A percentile compares a stretch with the other conserved stretches of the same genome.
These are phyloP conservation scores for Phyllostachys edulis DNA, from an alignment of 176 grass and related monocot species.

Conservation along the genomic window DNA sequence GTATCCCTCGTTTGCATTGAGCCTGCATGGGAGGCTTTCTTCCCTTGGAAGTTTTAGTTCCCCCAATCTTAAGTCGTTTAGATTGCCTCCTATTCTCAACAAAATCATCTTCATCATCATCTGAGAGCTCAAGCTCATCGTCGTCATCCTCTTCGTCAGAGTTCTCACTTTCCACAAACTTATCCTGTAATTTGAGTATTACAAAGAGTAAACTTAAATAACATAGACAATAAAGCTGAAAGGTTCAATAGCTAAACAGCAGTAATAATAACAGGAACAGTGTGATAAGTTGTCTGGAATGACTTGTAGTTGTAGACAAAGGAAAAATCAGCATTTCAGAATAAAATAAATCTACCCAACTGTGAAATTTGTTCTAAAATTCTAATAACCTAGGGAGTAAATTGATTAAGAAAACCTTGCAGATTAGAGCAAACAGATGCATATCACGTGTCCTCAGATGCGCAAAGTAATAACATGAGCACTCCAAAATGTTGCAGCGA, in stretches of 20 bases:
- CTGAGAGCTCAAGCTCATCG: slow-evolving; percentile 66
- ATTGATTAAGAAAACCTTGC: background rate
- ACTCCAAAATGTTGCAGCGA: slow-evolving; percentile 10
- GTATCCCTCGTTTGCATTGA: slow-evolving; percentile 54
- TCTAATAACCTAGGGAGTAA: background rate
- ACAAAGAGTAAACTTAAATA: slow-evolving; percentile 18
- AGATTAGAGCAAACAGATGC: background rate
- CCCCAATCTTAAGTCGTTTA: slow-evolving; percentile 60
- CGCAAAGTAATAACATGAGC: background rate
- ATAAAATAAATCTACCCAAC: background rate
- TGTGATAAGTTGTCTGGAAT: background rate
- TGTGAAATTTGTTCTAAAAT: background rate
- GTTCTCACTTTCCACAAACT: slow-evolving; percentile 72
- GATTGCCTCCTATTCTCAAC: slow-evolving; percentile 51
- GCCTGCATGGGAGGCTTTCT: slow-evolving; percentile 54
- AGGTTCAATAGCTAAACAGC: background rate
- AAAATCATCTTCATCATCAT: slow-evolving; percentile 79
- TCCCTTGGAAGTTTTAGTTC: slow-evolving; percentile 51
- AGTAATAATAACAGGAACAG: background rate
- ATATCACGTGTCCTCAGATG: background rate
- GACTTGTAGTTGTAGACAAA: background rate
- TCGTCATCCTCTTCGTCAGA: slow-evolving; percentile 59
- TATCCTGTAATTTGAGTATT: slow-evolving; percentile 51
- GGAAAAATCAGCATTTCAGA: slow-evolving; percentile 1
- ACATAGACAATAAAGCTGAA: background rate